Base-by-base conservation (phyloP, 1,284 basidiomycete species). In the Ustilago shanxiensis region DNA sequence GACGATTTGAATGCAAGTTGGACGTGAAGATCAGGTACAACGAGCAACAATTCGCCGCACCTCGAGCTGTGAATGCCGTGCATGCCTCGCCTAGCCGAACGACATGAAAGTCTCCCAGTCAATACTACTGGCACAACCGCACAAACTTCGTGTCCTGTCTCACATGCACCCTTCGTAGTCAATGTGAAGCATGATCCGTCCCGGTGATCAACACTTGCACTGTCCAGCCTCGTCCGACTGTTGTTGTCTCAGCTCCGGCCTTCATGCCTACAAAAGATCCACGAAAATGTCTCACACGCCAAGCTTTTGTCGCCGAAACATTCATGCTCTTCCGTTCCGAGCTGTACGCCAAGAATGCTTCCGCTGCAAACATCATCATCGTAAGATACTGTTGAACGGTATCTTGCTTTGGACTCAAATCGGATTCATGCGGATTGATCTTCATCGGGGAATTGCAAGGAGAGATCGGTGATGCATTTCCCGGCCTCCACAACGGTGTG, bases 11-110 rank as follows among this genome's bases (percentile, higher is more conserved):
- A 37, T 37, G 35, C 35, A 37, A 37, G 35, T 37, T 14, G 35
- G 35, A 37, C 13, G 35, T 37, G 14, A 45, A 45, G 11, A 16
- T 20, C n/a, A 3, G 4, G 8, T n/a, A 8, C 44, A 22, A 20
- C 44, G 44, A 37, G 35, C 35, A 45, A 45, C n/a, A 45, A 45
- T 52, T 52, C 51, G 51, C 51, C 51, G 51, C 29, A 52, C 14
- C 5, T 35, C 13, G 28, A 45, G 44, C n/a, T 45, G 35, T 37
- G 35, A 37, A 14, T 45, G 44, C n/a, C 22, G 29, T 52, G 51
- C 51, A 52, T 52, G 51, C 51, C 51, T 52, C 31, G 28, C 29
- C 51, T 52, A 31, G 18, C 31, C 51, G 49, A 50, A 26, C 35
- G 14, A 22, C 16, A 22, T 24, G 5, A 52, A 35, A 10, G 51